Evolutionary conservation across 768 basidiomycete genomes (phyloP).

Genomic region (Fistulinella prunicolor): DNA sequence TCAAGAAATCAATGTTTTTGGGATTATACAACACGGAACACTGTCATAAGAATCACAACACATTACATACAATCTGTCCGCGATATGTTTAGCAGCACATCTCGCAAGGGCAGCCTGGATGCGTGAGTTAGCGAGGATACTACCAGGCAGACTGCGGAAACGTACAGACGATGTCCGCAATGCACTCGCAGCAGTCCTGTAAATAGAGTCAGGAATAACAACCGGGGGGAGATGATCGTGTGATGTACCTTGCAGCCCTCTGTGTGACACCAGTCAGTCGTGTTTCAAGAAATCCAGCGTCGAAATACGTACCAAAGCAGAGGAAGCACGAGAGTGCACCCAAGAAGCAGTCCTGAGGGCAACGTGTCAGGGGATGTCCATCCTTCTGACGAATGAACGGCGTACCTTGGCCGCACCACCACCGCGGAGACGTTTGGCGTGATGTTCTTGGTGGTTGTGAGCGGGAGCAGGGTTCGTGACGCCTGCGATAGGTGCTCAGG

Average conservation of each 20-base stretch:
- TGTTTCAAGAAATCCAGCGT: neutral
- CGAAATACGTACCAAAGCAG: constrained; percentile 57
- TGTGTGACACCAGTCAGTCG: constrained; percentile 19
- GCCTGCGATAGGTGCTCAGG: constrained; percentile 29
- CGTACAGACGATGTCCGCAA: constrained; percentile 70
- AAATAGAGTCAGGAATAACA: neutral
- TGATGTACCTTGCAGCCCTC: constrained; percentile 66
- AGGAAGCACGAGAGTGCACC: constrained; percentile 63
- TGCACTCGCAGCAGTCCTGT: constrained; percentile 69
- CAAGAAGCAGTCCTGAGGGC: constrained; percentile 61
- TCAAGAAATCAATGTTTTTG: neutral
- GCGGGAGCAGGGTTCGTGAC: constrained; percentile 45
- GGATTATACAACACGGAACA: constrained; percentile 13
- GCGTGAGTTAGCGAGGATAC: neutral
- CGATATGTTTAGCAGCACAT: constrained; percentile 54
- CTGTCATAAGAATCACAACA: neutral
- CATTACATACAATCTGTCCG: constrained; percentile 1
- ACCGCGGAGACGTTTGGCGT: constrained; percentile 61
- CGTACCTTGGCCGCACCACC: constrained; percentile 66
- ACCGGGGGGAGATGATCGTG: neutral
- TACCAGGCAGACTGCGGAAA: neutral
- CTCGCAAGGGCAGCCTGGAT: constrained; percentile 74
- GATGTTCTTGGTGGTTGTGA: constrained; percentile 41
- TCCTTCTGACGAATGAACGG: neutral
- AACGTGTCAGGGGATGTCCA: neutral